Percentiles rank a stretch among this genome's conserved stretches.
These are phyloP conservation scores for Trichoderma aggressivum DNA, from an alignment of 2,329 filamentous ascomycete species.

Conservation along the genomic window DNA sequence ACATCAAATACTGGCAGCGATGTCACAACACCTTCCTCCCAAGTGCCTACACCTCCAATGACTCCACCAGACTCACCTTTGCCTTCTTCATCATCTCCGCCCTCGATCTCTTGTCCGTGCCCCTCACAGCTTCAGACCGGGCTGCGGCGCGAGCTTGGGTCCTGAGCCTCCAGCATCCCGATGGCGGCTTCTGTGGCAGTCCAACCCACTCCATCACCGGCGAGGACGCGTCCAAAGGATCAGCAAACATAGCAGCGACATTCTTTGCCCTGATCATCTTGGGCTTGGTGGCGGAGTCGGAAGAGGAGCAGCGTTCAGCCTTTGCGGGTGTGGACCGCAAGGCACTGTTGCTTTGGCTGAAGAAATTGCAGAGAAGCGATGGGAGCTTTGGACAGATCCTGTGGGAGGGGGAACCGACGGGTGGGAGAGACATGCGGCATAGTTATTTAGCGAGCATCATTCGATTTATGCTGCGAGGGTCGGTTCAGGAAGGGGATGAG, in stretches of 20 bases:
- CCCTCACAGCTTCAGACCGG: conserved; percentile 48
- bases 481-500: conserved; percentile 46
- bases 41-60: conserved; percentile 77
- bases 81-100: conserved; percentile 87
- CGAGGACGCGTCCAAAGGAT: conserved; percentile 44
- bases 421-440: conserved; percentile 81
- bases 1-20: conserved; percentile 89
- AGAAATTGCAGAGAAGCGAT: conserved; percentile 70
- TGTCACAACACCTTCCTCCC: conserved; percentile 82
- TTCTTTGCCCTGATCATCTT: conserved; percentile 82
- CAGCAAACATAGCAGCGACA: conserved; percentile 77
- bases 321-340: conserved; percentile 64
- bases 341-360: conserved; percentile 71
- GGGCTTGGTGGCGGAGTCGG: conserved; percentile 46
- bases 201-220: conserved; percentile 55
- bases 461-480: conserved; percentile 74
- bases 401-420: conserved; percentile 58
- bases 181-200: conserved; percentile 85
- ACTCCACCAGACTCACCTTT: conserved; percentile 86
- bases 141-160: conserved; percentile 66
- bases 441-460: conserved; percentile 81
- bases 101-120: conserved; percentile 71
- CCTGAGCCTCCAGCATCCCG: conserved; percentile 77
- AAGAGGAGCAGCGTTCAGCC: conserved; percentile 39
- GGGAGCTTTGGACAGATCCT: conserved; percentile 90